phyloP scores from a whole-genome alignment of 1,139 yeast genomes.

The Blastobotrys serpentis region DNA sequence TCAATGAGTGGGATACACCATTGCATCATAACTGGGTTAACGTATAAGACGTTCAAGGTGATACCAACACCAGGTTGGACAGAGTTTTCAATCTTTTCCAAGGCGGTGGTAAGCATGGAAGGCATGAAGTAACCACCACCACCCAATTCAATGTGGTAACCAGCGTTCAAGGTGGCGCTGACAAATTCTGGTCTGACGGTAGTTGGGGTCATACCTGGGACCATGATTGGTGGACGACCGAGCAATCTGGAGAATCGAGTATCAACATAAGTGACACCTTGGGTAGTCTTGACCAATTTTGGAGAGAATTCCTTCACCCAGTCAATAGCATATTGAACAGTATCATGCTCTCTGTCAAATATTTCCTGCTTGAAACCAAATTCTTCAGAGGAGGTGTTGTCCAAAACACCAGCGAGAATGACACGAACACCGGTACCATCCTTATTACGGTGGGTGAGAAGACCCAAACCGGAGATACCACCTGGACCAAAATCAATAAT shows the following conservation, averaged over 20 bases:
- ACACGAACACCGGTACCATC: conserved; percentile 98
- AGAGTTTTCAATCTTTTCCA: conserved; percentile 56
- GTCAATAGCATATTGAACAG: conserved; percentile 80
- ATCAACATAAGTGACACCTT: conserved; percentile 70
- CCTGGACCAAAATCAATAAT: conserved; percentile 98
- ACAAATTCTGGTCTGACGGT: conserved; percentile 94
- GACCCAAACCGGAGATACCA: conserved; percentile 95
- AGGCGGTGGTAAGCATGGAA: conserved; percentile 66
- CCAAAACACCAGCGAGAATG: conserved; percentile 89
- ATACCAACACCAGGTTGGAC: conserved; percentile 85
- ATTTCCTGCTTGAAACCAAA: conserved; percentile 95
- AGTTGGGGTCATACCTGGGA: conserved; percentile 99
- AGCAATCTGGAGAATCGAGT: conserved; percentile 90
- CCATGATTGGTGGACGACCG: conserved; percentile 95
- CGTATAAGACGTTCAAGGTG: conserved; percentile 88
- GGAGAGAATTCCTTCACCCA: conserved; percentile 93
- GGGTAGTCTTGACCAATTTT: conserved; percentile 66
- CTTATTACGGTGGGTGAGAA: conserved; percentile 92
- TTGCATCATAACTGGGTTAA: conserved; percentile 94
- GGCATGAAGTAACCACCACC: conserved; percentile 97
- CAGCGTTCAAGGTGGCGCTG: conserved; percentile 90
- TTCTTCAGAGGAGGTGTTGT: conserved; percentile 64
- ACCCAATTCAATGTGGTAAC: conserved; percentile 95
- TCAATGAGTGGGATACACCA: conserved; percentile 98
- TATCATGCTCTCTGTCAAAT: conserved; percentile 63